These are phyloP conservation scores for Pseudocercospora musae DNA, from an alignment of 2,329 filamentous ascomycete genomes.

Conservation along the genomic window DNA sequence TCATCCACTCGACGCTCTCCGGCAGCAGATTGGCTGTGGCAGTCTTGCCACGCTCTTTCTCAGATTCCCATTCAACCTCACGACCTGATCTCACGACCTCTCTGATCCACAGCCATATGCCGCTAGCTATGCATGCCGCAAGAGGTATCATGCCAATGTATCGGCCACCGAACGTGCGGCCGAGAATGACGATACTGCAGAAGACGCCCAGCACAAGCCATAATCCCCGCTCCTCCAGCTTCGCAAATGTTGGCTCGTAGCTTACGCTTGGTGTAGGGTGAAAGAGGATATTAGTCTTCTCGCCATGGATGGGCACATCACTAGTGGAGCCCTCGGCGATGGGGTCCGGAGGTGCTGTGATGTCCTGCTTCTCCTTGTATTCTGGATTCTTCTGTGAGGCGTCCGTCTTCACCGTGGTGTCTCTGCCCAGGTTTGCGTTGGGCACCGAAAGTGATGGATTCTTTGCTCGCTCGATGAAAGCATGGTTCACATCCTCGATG, in stretches of 20 bases:
- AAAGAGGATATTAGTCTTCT: slow-evolving; percentile 95
- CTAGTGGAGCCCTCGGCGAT: slow-evolving; percentile 77
- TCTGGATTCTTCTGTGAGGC: slow-evolving; percentile 69
- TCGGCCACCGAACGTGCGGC: slow-evolving; percentile 74
- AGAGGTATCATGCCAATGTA: slow-evolving; percentile 74
- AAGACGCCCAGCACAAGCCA: slow-evolving; percentile 69
- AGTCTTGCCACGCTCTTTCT: slow-evolving; percentile 78
- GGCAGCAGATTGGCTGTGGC: slow-evolving; percentile 84
- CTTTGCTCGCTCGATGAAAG: slow-evolving; percentile 66
- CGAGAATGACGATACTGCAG: slow-evolving; percentile 69
- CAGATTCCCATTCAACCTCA: slow-evolving; percentile 82
- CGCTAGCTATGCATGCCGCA: slow-evolving; percentile 67
- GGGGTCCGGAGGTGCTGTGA: slow-evolving; percentile 87
- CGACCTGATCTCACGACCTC: slow-evolving; percentile 79
- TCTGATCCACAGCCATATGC: slow-evolving; percentile 85
- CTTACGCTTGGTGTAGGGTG: slow-evolving; percentile 88
- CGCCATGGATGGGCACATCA: slow-evolving; percentile 91
- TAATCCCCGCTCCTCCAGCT: slow-evolving; percentile 71
- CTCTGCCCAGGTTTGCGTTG: slow-evolving; percentile 80
- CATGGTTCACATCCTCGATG: slow-evolving; percentile 75
- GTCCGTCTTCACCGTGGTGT: slow-evolving; percentile 69
- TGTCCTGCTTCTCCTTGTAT: slow-evolving; percentile 80
- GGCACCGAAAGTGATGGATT: slow-evolving; percentile 78
- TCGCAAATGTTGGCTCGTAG: slow-evolving; percentile 81
- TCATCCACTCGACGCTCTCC: slow-evolving; percentile 92